Evolutionary conservation across 2,329 filamentous ascomycete genomes (phyloP), one percentile per base, ranked within the genome.

Genomic region (Fusarium duplospermum): DNA sequence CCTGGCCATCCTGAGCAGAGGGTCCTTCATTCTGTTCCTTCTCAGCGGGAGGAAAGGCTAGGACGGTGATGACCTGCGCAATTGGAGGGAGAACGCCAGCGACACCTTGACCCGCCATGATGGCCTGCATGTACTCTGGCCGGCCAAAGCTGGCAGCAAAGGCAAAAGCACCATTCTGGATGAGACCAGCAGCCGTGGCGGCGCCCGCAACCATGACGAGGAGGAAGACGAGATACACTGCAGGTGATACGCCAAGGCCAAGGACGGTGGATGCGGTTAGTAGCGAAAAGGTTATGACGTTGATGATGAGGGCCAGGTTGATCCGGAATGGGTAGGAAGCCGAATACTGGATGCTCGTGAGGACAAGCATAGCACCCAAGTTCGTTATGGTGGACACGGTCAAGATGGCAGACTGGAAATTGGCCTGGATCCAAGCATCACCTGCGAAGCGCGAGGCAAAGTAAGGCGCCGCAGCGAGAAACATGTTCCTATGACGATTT

Each of bases 151-250:
- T 92, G 4, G 93, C 91, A 4, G 94, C 95, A 80, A 95, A 98
- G 4, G 96, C 94, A 81, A 98, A 98, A 13, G 96, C 91, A 20
- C 96, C 96, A 82, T 98, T 98, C 83, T 98, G 96, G 75, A 95
- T 93, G 60, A 98, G 86, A 0, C 93, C 95, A 0, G 95, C 93
- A 0, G 94, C 95, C 80, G 93, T 87, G 74, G 94, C 94, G 0
- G 95, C 90, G n/a, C 86, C 85, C 70, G 93, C 92, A 6, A 98
- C 95, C 88, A 95, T 95, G 70, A 91, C 66, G 81, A 99, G 91
- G 62, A 97, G 83, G 81, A 98, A 98, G 27, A 83, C 88, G 67
- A 98, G 93, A 83, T 98, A 98, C 5, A 85, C 83, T 1, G 83
- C 83, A 0, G 94, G 87, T 0, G 91, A 88, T 11, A 90, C 86